phyloP scores from a whole-genome alignment of 192 early-diverging fungal species.

The Backusella sp. region DNA sequence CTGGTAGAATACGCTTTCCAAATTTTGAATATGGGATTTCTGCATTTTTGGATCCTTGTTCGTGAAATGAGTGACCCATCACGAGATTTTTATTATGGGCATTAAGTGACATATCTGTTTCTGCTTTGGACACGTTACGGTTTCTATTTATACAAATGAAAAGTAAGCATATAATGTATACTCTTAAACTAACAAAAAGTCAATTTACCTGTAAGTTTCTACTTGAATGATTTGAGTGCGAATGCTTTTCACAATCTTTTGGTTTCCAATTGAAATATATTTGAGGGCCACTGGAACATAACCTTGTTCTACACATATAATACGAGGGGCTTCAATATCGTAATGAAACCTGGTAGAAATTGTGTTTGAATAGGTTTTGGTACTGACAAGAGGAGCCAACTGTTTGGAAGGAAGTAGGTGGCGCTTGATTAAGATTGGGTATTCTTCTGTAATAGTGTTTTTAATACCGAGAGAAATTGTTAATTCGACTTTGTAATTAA shows the following conservation, averaged over 20 bases:
- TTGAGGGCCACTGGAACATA: conserved; percentile 14
- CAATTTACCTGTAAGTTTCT: conserved; percentile 29
- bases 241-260: conserved; percentile 15
- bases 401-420: conserved; percentile 15
- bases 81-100: conserved; percentile 1
- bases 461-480: conserved; percentile 19
- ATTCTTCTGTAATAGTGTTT: conserved; percentile 13
- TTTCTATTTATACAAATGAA: background rate
- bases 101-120: conserved; percentile 2
- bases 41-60: background rate
- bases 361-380: conserved; percentile 19
- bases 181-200: background rate
- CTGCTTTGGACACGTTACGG: conserved; percentile 9
- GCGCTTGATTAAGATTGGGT: conserved; percentile 24
- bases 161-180: background rate
- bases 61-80: background rate
- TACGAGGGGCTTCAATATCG: conserved; percentile 25
- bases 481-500: conserved; percentile 21
- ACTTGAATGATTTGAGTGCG: conserved; percentile 27
- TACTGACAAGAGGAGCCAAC: background rate
- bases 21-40: conserved; percentile 4
- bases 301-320: conserved; percentile 27
- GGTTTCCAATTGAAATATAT: conserved; percentile 12
- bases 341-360: conserved; percentile 33
- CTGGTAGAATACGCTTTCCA: conserved; percentile 21